A percentile compares a stretch with the other conserved stretches of the same genome.
phyloP scores from a whole-genome alignment of 2,329 filamentous ascomycete genomes.

The Cladophialophora immunda region DNA sequence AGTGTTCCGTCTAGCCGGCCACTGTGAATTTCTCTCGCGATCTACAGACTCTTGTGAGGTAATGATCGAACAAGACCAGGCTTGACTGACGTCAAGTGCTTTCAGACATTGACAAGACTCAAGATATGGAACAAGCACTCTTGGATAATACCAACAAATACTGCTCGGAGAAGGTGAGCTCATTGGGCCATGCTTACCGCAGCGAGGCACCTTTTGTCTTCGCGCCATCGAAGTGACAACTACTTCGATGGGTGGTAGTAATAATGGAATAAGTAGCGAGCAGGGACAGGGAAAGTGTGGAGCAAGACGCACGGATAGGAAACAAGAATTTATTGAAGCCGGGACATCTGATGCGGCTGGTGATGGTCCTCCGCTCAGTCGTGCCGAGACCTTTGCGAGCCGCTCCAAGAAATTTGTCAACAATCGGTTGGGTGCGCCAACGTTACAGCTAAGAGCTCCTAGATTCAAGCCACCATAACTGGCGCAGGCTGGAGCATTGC shows the following conservation, averaged over 20 bases:
- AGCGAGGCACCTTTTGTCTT: background rate
- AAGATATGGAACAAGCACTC: background rate
- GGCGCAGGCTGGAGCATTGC: constrained; percentile 72
- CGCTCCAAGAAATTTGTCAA: constrained; percentile 50
- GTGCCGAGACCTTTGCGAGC: background rate
- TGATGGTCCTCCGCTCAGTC: background rate
- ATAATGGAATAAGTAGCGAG: background rate
- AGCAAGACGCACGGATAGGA: background rate
- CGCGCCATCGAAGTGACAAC: background rate
- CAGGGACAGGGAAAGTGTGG: background rate
- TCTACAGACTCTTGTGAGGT: background rate
- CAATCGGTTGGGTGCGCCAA: constrained; percentile 77
- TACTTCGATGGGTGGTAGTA: too few relatives aligned
- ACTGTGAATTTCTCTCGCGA: background rate
- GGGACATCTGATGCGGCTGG: background rate
- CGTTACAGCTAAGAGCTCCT: constrained; percentile 80
- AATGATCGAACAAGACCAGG: background rate
- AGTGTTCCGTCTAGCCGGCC: background rate
- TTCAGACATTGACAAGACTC: background rate
- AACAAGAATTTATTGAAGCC: background rate
- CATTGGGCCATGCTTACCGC: background rate
- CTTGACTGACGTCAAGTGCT: background rate
- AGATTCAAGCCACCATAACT: constrained; percentile 73
- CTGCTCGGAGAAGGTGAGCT: background rate
- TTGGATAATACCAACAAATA: background rate